Base-by-base conservation (phyloP, 352 stramenopile species). In the Phytophthora pini region DNA sequence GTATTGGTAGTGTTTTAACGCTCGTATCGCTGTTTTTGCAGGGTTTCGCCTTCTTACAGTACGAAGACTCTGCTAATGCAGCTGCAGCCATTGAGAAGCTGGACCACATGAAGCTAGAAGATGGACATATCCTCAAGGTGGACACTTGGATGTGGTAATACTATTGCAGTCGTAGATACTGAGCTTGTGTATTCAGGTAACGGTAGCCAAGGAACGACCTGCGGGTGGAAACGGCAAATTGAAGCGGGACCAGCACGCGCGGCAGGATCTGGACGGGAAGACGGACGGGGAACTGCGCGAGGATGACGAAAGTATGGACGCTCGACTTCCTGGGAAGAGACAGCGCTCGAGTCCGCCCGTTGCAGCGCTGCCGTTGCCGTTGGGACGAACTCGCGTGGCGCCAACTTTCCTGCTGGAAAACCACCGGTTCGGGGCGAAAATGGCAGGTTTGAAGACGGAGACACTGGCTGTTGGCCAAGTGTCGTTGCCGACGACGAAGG, bases 31-130 rank as follows among this genome's bases (percentile, higher is more conserved):
- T 57, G 41, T 26, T 62, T 24, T 56, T 47, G 47, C 31, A 90
- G 85, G 86, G 86, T 13, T 94, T 94, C 61, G 86, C 86, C 29
- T 94, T 94, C 26, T 47, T 94, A 20, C 80, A 94, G 46, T 94
- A 90, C 41, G 82, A 89, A 51, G 73, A 90, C 46, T 54, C 74
- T 0, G 45, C 53, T 0, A 71, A 83, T 38, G 84, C 86, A 7
- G 41, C 51, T 9, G 63, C 56, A 31, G 86, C 86, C 8, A 94
- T 94, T 53, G 60, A 79, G 20, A 82, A 77, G 36, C 79, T 92
- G 46, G 83, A 94, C 51, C 77, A 80, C 27, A 77, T 77, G 44
- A 80, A 70, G 54, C 70, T 94, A 32, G 65, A 72, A 6, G 86
- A 94, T 54, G 86, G 86, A 29, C 84, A 92, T 40, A 65, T 92